Conservation (phyloP, 108 stramenopile genomes). For the Skeletonema grethae region DNA sequence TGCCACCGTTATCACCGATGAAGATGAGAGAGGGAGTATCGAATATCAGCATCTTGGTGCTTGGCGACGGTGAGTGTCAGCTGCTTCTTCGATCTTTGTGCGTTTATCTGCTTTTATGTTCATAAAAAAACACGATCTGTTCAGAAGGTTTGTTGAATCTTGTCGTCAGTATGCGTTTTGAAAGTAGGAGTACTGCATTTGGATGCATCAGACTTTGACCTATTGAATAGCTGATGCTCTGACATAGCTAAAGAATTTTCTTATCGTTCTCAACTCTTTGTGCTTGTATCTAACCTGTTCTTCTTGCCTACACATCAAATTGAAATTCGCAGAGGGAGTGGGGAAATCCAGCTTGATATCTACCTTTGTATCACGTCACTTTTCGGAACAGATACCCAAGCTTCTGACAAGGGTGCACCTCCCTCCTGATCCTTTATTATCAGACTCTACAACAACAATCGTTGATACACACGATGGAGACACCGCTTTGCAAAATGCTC, state of each 20-base stretch:
- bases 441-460: constrained; percentile 70
- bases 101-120: background rate
- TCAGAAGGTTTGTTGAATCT: background rate
- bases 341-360: constrained; percentile 87
- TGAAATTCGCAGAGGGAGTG: constrained; percentile 63
- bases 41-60: constrained; percentile 69
- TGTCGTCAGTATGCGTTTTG: background rate
- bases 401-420: constrained; percentile 78
- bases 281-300: background rate
- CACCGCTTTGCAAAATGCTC: constrained; percentile 57
- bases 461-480: constrained; percentile 85
- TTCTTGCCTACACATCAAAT: constrained; percentile 6
- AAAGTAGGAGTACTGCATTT: background rate
- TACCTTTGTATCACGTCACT: constrained; percentile 85
- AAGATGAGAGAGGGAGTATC: constrained; percentile 18
- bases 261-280: background rate
- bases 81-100: background rate
- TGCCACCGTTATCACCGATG: background rate
- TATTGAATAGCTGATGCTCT: background rate
- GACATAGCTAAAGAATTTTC: too few species aligned
- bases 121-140: background rate
- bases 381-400: constrained; percentile 75
- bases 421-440: constrained; percentile 69
- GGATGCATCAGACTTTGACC: background rate
- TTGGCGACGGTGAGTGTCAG: constrained; percentile 74